Base-by-base conservation (phyloP, 148 eudicot genomes). In the Diospyros kaki region DNA sequence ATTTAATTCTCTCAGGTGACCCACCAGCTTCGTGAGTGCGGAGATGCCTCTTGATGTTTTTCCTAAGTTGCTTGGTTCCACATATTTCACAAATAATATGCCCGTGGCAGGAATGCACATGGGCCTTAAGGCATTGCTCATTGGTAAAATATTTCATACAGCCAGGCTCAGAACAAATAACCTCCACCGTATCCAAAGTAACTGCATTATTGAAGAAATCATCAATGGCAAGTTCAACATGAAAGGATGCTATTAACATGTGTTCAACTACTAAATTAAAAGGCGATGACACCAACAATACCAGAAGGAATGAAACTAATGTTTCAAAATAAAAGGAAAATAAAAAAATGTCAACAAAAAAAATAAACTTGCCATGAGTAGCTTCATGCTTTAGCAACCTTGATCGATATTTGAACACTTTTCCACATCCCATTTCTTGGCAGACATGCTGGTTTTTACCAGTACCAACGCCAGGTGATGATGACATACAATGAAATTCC, bases 1-100 rank as follows among this genome's bases (percentile, higher is more conserved):
- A 95, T 58, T 85, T 87, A 63, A 95, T 68, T 66, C 84, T 76
- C 17, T 75, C 85, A 3, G 83, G 58, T 64, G 84, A 53, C 72
- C 68, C n/a, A 55, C 39, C 62, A 68, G 73, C 83, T 74, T 87
- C 91, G 60, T 95, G 98, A 43, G 79, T 79, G 75, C 84, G 84
- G 6, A 89, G 87, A 70, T 95, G 98, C 48, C 98, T 87, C 81
- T 92, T 90, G 28, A 92, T 85, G 66, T 95, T 95, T 80, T 92
- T 92, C 79, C 86, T 92, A 46, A 95, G 80, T 73, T 95, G 98
- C 84, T 85, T 87, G 51, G 83, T 80, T 75, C 97, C 93, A 78
- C 98, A 95, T 63, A 86, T 83, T 83, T 95, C 93, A 46, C 98
- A 92, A 18, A 43, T 76, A 28, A 95, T 77, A 68, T 90, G 79